A percentile compares a stretch with the other conserved stretches of the same genome.
These are phyloP conservation scores for Aspergillus hortae DNA, from an alignment of 2,329 filamentous ascomycete species.

Conservation along the genomic window DNA sequence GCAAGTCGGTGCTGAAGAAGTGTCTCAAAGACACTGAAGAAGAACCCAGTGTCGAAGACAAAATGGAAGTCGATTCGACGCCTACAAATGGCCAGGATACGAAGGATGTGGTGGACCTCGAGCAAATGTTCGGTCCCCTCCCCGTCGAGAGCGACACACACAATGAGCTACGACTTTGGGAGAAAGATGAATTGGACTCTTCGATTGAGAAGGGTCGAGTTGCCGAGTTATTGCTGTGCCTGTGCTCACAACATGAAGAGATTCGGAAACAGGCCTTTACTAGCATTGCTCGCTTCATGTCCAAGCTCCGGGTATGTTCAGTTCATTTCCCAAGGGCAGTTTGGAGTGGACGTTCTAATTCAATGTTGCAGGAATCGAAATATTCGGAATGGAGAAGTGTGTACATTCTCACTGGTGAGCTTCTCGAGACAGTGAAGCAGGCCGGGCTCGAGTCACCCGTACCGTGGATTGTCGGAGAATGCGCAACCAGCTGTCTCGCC, in stretches of 20 bases:
- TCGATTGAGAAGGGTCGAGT: conserved; percentile 75
- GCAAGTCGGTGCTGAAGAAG: conserved; percentile 38
- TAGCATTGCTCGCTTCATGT: conserved; percentile 42
- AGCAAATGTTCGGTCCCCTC: conserved; percentile 51
- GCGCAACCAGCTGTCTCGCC: conserved; percentile 66
- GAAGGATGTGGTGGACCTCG: conserved; percentile 42
- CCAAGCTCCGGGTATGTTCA: conserved; percentile 43
- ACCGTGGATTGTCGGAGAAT: conserved; percentile 71
- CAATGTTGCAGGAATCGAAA: conserved; percentile 54
- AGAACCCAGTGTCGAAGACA: conserved; percentile 11
- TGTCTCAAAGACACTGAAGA: conserved; percentile 17
- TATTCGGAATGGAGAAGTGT: conserved; percentile 74
- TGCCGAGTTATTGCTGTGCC: conserved; percentile 65
- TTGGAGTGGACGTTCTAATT: conserved; percentile 11
- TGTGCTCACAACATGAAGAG: conserved; percentile 70
- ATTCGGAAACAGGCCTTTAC: conserved; percentile 70
- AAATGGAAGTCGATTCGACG: conserved; percentile 6
- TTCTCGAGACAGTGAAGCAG: conserved; percentile 67
- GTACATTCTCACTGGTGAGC: conserved; percentile 74
- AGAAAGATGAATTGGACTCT: conserved; percentile 71
- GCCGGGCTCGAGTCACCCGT: conserved; percentile 57
- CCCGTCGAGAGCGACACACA: conserved; percentile 44
- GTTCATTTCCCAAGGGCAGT: conserved; percentile 6
- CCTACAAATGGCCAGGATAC: conserved; percentile 7
- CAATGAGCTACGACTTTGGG: conserved; percentile 58